Base-by-base conservation (phyloP, 176 grass and related monocot species). In the Alloteropsis semialata region DNA sequence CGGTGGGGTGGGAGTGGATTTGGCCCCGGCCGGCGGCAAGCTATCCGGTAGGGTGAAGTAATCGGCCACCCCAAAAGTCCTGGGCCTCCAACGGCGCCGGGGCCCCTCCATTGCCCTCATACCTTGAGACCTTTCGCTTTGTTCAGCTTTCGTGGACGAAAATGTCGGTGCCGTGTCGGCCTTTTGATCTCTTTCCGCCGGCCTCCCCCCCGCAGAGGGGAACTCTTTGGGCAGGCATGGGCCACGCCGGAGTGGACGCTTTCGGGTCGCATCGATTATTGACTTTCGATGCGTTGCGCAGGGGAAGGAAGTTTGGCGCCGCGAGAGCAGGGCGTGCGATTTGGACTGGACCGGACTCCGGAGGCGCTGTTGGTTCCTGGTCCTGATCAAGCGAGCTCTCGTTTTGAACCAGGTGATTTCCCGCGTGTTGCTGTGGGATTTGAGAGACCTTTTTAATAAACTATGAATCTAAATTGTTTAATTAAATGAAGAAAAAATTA, bases 101-200 rank as follows among this genome's bases (percentile, higher is more conserved):
- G 41, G 41, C 6, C 71, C 59, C 11, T 2, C 16, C 10, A 53
- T 63, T 21, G 19, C 5, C n/a, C n/a, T n/a, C n/a, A n/a, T n/a
- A n/a, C n/a, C n/a, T n/a, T n/a, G n/a, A n/a, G n/a, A n/a, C 34
- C 29, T 72, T 32, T 80, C 29, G 65, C 88, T 86, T 90, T 89
- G 78, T 34, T 41, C 43, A 54, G 73, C 82, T 82, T 78, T 72
- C 65, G 55, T 44, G 8, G 45, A 16, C 46, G 38, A 73, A 85
- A 73, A 90, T 73, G 88, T 82, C 88, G 78, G 83, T 90, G 88
- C 56, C 88, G 3, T 90, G 88, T 86, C 77, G 78, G 83, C 79
- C 88, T 78, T 86, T 75, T 53, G 51, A 8, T 63, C 36, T 82
- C 63, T 72, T 90, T 89, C 16, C 18, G 57, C 57, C 57, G 57